A percentile compares a stretch with the other conserved stretches of the same genome.
phyloP scores from a whole-genome alignment of 2,329 filamentous ascomycete species.

The Blastomyces gilchristii region DNA sequence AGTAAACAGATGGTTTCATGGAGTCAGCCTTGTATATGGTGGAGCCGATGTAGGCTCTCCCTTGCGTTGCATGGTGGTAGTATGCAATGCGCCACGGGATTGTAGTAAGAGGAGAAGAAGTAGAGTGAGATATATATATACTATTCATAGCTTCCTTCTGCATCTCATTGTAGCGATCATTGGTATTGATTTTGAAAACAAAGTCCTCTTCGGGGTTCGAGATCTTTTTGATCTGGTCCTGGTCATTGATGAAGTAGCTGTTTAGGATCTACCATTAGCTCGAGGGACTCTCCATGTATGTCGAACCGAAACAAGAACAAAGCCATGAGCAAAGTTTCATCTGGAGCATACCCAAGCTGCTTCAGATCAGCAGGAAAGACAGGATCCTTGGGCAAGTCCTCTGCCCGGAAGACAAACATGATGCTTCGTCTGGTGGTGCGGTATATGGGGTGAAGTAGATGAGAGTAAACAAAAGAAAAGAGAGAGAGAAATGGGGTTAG shows the following conservation, averaged over 20 bases:
- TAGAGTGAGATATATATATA: constrained; percentile 25
- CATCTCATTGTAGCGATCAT: constrained; percentile 64
- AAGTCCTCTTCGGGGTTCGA: constrained; percentile 59
- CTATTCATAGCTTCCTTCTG: constrained; percentile 67
- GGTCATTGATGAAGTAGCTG: constrained; percentile 68
- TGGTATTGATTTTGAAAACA: constrained; percentile 62
- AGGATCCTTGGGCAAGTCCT: constrained; percentile 60
- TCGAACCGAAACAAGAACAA: neutral
- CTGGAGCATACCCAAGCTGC: constrained; percentile 54
- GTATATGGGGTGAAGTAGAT: neutral
- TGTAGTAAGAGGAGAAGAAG: neutral
- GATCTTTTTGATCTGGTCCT: constrained; percentile 64
- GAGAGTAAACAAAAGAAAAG: constrained; percentile 1
- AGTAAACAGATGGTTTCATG: neutral
- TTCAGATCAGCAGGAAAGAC: constrained; percentile 55
- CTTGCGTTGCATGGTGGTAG: neutral
- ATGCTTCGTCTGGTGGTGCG: constrained; percentile 15
- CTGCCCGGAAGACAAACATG: constrained; percentile 68
- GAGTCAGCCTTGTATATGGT: neutral
- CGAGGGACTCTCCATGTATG: neutral
- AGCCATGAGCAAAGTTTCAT: neutral
- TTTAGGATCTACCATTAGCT: neutral
- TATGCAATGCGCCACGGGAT: neutral
- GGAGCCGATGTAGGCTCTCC: neutral
- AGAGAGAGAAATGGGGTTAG: neutral